phyloP scores from a whole-genome alignment of 2,329 filamentous ascomycete species.

The Colletotrichum theobromicola region DNA sequence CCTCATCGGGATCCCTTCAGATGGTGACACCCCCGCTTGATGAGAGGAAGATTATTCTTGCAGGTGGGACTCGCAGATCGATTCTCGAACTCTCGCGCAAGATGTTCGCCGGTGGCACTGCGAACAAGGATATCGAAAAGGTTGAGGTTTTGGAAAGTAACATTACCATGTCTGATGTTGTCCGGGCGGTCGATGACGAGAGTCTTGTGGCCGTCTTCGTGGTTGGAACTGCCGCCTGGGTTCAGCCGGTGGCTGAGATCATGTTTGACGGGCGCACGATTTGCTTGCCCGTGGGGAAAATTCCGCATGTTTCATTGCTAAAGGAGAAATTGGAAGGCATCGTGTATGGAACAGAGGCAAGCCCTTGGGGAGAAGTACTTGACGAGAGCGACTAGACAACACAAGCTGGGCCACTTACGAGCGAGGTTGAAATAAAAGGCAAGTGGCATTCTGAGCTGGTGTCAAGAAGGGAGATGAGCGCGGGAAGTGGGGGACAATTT shows the following conservation, averaged over 20 bases:
- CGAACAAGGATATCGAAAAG: conserved; percentile 49
- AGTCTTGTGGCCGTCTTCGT: conserved; percentile 84
- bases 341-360: neutral
- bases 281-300: conserved; percentile 52
- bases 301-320: neutral
- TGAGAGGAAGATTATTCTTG: neutral
- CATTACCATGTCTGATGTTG: conserved; percentile 80
- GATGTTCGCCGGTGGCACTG: neutral
- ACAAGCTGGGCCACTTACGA: neutral
- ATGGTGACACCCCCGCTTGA: neutral
- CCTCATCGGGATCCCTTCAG: neutral
- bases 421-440: neutral
- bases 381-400: neutral
- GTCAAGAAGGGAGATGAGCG: neutral
- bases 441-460: neutral
- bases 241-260: conserved; percentile 46
- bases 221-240: conserved; percentile 80
- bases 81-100: neutral
- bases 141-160: conserved; percentile 79
- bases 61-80: neutral
- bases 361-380: neutral
- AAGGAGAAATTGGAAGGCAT: neutral
- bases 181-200: conserved; percentile 74
- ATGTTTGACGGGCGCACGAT: conserved; percentile 70
- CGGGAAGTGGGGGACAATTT: neutral